Evolutionary conservation across 1,139 yeast species (phyloP).

Genomic region (Pichia terricola): DNA sequence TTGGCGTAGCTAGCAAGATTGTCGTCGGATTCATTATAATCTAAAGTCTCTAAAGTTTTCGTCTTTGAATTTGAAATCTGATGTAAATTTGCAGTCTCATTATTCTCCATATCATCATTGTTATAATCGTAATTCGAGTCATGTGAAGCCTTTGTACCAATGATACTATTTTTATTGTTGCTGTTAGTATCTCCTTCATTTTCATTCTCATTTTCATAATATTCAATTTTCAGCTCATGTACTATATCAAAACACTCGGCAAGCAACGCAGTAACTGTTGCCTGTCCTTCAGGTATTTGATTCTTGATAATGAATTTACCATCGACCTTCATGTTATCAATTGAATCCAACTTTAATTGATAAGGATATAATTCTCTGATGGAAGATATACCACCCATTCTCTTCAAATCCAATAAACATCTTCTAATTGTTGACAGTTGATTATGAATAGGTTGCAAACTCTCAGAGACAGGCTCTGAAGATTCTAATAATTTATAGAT

Average conservation of each 20-base stretch:
- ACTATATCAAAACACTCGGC: conserved; percentile 92
- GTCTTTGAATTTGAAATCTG: conserved; percentile 2
- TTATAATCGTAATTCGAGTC: conserved; percentile 26
- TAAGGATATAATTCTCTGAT: conserved; percentile 88
- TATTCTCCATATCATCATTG: conserved; percentile 15
- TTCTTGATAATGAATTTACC: conserved; percentile 86
- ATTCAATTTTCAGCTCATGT: conserved; percentile 82
- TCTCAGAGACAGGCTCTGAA: conserved; percentile 90
- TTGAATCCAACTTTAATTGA: conserved; percentile 84
- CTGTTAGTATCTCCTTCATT: conserved; percentile 15
- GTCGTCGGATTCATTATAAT: conserved; percentile 22
- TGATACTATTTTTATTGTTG: conserved; percentile 16
- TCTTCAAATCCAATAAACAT: conserved; percentile 77
- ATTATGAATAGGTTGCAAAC: conserved; percentile 85
- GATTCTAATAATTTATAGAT: conserved; percentile 83
- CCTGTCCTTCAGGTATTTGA: conserved; percentile 95
- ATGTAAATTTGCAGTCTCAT: not conserved
- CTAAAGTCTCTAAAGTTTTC: conserved; percentile 10
- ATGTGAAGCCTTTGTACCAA: conserved; percentile 24
- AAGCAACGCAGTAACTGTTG: conserved; percentile 76
- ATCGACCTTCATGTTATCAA: conserved; percentile 77
- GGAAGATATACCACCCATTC: conserved; percentile 84
- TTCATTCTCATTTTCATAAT: conserved; percentile 45
- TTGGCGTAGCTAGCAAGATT: conserved; percentile 19
- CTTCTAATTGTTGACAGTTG: conserved; percentile 85